These are phyloP conservation scores for Phytophthora pistaciae DNA, from an alignment of 352 stramenopile genomes.

Conservation along the genomic window DNA sequence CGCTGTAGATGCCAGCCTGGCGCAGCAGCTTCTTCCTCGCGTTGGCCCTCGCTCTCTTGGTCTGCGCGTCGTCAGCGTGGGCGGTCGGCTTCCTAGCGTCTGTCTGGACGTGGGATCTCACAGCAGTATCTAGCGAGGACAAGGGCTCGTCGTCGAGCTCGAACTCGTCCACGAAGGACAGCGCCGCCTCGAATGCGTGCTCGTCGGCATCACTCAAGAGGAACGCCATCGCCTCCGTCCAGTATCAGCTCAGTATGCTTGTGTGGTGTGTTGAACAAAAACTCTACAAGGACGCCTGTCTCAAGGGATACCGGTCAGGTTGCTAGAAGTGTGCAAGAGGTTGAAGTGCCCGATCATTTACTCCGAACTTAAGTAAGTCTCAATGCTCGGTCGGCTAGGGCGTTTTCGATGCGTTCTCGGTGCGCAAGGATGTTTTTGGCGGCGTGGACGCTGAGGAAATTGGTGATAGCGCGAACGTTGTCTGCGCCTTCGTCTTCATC, in stretches of 20 bases:
- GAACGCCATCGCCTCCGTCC: slow-evolving; percentile 19
- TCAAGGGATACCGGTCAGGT: slow-evolving; percentile 12
- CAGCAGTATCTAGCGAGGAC: not conserved
- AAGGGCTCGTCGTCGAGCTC: slow-evolving; percentile 3
- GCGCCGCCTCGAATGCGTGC: slow-evolving; percentile 23
- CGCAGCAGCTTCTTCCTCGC: slow-evolving; percentile 33
- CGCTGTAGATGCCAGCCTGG: slow-evolving; percentile 30
- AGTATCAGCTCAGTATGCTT: not conserved
- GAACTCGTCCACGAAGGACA: slow-evolving; percentile 38
- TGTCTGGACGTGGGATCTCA: not conserved
- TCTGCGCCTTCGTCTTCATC: slow-evolving; percentile 37
- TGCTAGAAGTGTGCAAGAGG: no score
- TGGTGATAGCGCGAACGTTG: slow-evolving; percentile 43
- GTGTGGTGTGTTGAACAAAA: not conserved
- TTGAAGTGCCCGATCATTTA: no score
- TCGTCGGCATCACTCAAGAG: slow-evolving; percentile 19
- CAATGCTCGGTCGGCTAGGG: slow-evolving; percentile 31
- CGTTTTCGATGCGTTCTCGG: slow-evolving; percentile 56
- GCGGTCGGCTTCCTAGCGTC: not conserved
- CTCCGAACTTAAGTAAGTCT: not conserved
- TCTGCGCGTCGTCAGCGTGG: not conserved
- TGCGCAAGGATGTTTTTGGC: slow-evolving; percentile 43
- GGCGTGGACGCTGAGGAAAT: slow-evolving; percentile 48
- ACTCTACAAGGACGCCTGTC: slow-evolving; percentile 19
- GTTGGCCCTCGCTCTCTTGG: slow-evolving; percentile 20